Percentiles rank a stretch among this genome's conserved stretches.
Evolutionary conservation across 2,329 filamentous ascomycete genomes (phyloP).

Genomic region (Phialophora tarda): DNA sequence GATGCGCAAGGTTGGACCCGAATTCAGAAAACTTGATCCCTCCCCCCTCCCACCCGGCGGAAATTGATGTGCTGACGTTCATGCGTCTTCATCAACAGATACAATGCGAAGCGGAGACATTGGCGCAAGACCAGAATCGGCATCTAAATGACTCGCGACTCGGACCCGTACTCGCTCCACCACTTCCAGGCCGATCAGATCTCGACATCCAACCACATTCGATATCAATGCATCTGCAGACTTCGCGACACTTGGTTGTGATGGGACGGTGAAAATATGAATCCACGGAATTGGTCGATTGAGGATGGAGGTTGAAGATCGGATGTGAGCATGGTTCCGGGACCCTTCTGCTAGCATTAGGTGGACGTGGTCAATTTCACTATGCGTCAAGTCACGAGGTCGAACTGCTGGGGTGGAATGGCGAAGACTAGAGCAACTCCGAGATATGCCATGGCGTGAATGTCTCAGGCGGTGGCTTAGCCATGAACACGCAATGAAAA

Average conservation of each 20-base stretch:
- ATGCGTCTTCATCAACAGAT: constrained; percentile 63
- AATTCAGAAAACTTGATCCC: background rate
- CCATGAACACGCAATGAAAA: background rate
- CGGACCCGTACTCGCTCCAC: background rate
- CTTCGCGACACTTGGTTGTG: background rate
- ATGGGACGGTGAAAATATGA: background rate
- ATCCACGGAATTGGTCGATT: background rate
- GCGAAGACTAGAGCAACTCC: background rate
- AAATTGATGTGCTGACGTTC: background rate
- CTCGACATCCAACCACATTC: background rate
- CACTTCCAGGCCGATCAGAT: background rate
- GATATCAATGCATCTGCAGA: background rate
- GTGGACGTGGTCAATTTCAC: background rate
- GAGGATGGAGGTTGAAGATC: background rate
- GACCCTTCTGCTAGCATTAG: background rate
- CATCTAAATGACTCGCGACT: constrained; percentile 73
- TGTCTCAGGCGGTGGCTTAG: background rate
- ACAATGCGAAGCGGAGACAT: constrained; percentile 99
- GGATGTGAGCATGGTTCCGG: background rate
- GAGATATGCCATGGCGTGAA: background rate
- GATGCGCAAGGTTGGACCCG: background rate
- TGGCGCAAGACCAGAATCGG: constrained; percentile 99
- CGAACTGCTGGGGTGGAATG: background rate
- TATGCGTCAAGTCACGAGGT: constrained; percentile 1
- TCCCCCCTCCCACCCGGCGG: too few species aligned